These are phyloP conservation scores for Neocucurbitaria cava DNA, from an alignment of 2,329 filamentous ascomycete genomes.

Conservation along the genomic window DNA sequence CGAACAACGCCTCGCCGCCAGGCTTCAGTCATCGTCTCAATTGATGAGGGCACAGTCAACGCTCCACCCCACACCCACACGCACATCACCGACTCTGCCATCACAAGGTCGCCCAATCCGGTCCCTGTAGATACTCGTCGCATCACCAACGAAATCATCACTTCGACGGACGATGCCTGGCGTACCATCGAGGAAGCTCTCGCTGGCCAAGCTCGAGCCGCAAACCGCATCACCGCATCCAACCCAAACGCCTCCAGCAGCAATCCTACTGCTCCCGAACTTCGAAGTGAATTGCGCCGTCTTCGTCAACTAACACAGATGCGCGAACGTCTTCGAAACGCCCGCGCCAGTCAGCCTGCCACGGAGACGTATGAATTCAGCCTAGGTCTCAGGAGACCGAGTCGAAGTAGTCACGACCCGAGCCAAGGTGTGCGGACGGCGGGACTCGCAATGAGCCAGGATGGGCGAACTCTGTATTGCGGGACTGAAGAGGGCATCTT, in stretches of 20 bases:
- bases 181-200: constrained; percentile 57
- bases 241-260: constrained; percentile 18
- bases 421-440: constrained; percentile 54
- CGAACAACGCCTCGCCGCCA: constrained; percentile 46
- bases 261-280: constrained; percentile 37
- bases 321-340: constrained; percentile 46
- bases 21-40: constrained; percentile 50
- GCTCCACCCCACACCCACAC: constrained; percentile 19
- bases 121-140: constrained; percentile 43
- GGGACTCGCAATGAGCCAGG: constrained; percentile 57
- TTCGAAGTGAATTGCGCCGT: constrained; percentile 42
- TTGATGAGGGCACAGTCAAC: constrained; percentile 35
- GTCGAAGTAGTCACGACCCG: constrained; percentile 35
- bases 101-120: constrained; percentile 40
- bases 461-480: constrained; percentile 56
- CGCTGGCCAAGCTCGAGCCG: constrained; percentile 41
- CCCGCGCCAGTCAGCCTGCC: constrained; percentile 35
- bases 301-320: constrained; percentile 46
- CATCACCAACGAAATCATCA: constrained; percentile 37
- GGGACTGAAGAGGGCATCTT: constrained; percentile 74
- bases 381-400: constrained; percentile 32
- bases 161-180: constrained; percentile 53
- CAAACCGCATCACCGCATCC: constrained; percentile 19
- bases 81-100: constrained; percentile 39
- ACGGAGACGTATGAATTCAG: constrained; percentile 34